Evolutionary conservation across 345 rosid species (phyloP).

Genomic region (Melaleuca quinquenervia): DNA sequence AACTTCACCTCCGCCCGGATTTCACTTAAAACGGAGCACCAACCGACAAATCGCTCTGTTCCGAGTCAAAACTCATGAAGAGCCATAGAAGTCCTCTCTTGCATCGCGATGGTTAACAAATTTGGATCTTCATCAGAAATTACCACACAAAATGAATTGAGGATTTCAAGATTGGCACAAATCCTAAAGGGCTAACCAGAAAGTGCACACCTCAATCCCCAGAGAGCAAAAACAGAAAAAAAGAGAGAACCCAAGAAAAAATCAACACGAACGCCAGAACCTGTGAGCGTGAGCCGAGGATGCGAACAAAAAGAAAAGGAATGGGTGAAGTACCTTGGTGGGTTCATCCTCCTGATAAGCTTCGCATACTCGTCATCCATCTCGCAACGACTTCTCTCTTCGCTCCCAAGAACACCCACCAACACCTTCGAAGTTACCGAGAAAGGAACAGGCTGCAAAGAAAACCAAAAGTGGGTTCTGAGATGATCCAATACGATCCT

Average conservation of each 20-base stretch:
- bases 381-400: slow-evolving; percentile 34
- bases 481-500: background rate
- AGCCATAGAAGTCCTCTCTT: background rate
- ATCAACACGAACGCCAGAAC: background rate
- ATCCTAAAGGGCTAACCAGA: background rate
- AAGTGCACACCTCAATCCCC: background rate
- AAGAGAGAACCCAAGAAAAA: background rate
- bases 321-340: slow-evolving; percentile 20
- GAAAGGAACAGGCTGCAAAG: background rate
- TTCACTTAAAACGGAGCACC: background rate
- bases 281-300: background rate
- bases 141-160: background rate
- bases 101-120: background rate
- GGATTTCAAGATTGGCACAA: background rate
- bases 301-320: background rate
- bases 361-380: slow-evolving; percentile 46
- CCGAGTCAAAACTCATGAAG: background rate
- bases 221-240: background rate
- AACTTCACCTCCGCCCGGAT: background rate
- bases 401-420: background rate
- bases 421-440: background rate
- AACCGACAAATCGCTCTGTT: background rate
- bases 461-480: background rate
- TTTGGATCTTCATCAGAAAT: background rate
- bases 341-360: slow-evolving; percentile 38